phyloP scores from a whole-genome alignment of 148 eudicot species.

The Gaultheria prostrata region DNA sequence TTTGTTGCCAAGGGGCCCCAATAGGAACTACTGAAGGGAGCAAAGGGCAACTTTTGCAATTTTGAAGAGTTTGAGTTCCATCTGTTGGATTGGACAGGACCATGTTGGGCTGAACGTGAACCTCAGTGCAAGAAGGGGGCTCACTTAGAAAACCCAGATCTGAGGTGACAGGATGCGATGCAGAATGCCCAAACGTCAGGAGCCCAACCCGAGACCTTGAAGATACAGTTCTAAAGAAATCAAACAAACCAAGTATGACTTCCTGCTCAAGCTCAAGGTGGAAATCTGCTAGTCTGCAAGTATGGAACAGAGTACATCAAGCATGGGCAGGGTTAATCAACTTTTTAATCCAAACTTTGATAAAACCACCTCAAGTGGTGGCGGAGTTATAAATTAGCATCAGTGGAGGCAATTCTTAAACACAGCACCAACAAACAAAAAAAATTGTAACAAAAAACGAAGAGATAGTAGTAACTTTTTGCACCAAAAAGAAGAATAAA shows the following conservation, averaged over 20 bases:
- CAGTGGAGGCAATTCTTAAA: background rate
- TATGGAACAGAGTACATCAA: slow-evolving; percentile 20
- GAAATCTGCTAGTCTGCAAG: slow-evolving; percentile 77
- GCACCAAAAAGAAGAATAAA: background rate
- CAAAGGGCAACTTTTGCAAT: slow-evolving; percentile 27
- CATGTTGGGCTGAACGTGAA: slow-evolving; percentile 27
- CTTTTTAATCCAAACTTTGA: slow-evolving; percentile 6
- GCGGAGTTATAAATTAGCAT: background rate
- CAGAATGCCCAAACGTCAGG: slow-evolving; percentile 31
- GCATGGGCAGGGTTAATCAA: slow-evolving; percentile 2
- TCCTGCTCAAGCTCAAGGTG: slow-evolving; percentile 92
- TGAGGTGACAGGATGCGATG: slow-evolving; percentile 28
- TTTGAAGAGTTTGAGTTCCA: slow-evolving; percentile 26
- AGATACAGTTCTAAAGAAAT: slow-evolving; percentile 54
- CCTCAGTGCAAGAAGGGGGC: slow-evolving; percentile 23
- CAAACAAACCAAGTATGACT: slow-evolving; percentile 64
- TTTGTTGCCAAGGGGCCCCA: slow-evolving; percentile 98
- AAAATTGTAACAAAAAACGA: background rate
- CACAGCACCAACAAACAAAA: background rate
- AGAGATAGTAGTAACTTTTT: background rate
- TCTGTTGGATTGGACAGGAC: slow-evolving; percentile 23
- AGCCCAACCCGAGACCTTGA: slow-evolving; percentile 43
- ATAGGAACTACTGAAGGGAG: slow-evolving; percentile 65
- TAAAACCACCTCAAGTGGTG: background rate
- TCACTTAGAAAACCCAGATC: slow-evolving; percentile 31